These are phyloP conservation scores for Metschnikowia koreensis DNA, from an alignment of 805 yeast species.

Conservation along the genomic window DNA sequence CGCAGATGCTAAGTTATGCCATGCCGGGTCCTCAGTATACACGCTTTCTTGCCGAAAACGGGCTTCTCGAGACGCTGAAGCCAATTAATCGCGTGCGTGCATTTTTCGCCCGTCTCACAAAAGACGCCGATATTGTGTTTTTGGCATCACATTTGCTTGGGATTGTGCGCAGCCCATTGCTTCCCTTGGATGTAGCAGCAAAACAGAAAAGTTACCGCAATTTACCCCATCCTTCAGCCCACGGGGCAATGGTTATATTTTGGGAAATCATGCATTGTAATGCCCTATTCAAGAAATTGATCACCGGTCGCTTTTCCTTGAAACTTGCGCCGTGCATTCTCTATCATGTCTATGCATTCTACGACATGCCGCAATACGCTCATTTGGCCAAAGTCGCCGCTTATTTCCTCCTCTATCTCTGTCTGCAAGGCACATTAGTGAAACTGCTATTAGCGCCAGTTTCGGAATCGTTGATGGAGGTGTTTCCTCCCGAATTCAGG, in stretches of 20 bases:
- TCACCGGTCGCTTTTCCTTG: slow-evolving; percentile 43
- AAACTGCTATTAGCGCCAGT: slow-evolving; percentile 47
- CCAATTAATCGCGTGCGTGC: slow-evolving; percentile 50
- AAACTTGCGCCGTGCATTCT: slow-evolving; percentile 54
- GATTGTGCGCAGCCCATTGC: slow-evolving; percentile 24
- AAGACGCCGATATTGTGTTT: slow-evolving; percentile 52
- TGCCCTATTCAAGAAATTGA: slow-evolving; percentile 44
- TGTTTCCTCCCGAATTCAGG: slow-evolving; percentile 54
- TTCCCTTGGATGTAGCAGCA: not conserved
- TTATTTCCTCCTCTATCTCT: slow-evolving; percentile 51
- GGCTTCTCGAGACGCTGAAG: slow-evolving; percentile 26
- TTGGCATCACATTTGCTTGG: slow-evolving; percentile 47
- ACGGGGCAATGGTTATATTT: slow-evolving; percentile 58
- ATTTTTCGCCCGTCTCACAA: slow-evolving; percentile 52
- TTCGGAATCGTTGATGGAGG: slow-evolving; percentile 41
- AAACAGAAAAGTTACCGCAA: not conserved
- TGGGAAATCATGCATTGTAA: slow-evolving; percentile 84
- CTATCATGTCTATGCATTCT: slow-evolving; percentile 55
- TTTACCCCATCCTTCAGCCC: slow-evolving; percentile 41
- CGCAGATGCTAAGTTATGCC: slow-evolving; percentile 61
- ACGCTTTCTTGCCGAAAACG: slow-evolving; percentile 19
- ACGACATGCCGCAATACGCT: slow-evolving; percentile 35
- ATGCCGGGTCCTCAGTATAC: slow-evolving; percentile 43
- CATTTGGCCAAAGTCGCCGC: slow-evolving; percentile 50
- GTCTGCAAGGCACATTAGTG: slow-evolving; percentile 38